phyloP scores from a whole-genome alignment of 2,329 filamentous ascomycete species.

The Cadophora sp. region DNA sequence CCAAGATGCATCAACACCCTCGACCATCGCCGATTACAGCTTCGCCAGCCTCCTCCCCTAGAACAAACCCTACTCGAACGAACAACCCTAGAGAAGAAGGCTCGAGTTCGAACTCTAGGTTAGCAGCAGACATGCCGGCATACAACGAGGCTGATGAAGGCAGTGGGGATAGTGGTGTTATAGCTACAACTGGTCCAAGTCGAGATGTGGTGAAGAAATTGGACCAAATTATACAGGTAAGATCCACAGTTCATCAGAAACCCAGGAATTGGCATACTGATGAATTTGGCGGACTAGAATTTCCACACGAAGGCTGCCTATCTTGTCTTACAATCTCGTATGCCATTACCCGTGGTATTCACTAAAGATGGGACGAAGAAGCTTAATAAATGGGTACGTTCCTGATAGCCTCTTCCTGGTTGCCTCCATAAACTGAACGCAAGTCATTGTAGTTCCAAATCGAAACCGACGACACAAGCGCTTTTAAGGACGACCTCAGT shows the following conservation, averaged over 20 bases:
- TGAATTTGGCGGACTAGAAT: slow-evolving; percentile 66
- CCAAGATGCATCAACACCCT: slow-evolving; percentile 87
- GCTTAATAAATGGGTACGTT: slow-evolving; percentile 84
- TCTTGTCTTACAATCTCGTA: slow-evolving; percentile 81
- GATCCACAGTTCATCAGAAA: neutral
- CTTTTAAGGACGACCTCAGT: slow-evolving; percentile 80
- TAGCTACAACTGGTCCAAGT: slow-evolving; percentile 56
- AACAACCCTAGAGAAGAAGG: slow-evolving; percentile 77
- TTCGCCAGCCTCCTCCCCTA: slow-evolving; percentile 74
- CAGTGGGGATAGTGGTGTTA: slow-evolving; percentile 50
- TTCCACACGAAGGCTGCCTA: slow-evolving; percentile 89
- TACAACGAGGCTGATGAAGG: slow-evolving; percentile 55
- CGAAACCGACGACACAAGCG: slow-evolving; percentile 90
- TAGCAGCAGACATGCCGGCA: slow-evolving; percentile 55
- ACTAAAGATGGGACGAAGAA: slow-evolving; percentile 64
- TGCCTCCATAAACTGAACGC: neutral
- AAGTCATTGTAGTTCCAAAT: slow-evolving; percentile 78
- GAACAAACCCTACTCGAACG: slow-evolving; percentile 73
- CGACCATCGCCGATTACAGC: slow-evolving; percentile 75
- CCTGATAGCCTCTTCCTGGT: slow-evolving; percentile 1
- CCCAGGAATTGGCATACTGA: slow-evolving; percentile 9
- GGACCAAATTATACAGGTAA: slow-evolving; percentile 91
- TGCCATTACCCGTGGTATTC: slow-evolving; percentile 65
- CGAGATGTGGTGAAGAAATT: slow-evolving; percentile 78
- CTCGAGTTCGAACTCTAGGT: slow-evolving; percentile 51